Evolutionary conservation across 805 yeast species (phyloP).

Genomic region (Wickerhamomyces ciferrii): DNA sequence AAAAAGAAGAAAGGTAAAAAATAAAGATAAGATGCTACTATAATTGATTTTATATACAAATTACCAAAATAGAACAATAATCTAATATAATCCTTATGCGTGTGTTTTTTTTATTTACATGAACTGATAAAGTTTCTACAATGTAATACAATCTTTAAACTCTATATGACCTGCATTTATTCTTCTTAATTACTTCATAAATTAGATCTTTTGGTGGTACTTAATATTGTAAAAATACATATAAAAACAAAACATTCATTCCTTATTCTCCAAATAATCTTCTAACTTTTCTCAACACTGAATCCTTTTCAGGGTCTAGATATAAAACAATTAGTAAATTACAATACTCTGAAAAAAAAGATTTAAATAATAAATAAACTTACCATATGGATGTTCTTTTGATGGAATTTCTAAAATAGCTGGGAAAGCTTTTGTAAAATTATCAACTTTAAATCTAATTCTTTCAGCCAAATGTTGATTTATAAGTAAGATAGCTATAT

Average conservation of each 20-base stretch:
- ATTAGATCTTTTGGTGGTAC: constrained; percentile 12
- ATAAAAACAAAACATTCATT: neutral
- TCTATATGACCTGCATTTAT: constrained; percentile 4
- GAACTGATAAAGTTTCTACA: no score
- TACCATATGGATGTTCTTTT: constrained; percentile 89
- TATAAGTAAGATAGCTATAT: constrained; percentile 87
- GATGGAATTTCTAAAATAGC: constrained; percentile 96
- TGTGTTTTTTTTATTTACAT: no score
- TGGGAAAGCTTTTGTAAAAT: constrained; percentile 87
- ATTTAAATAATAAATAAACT: constrained; percentile 3
- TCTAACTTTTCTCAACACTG: constrained; percentile 89
- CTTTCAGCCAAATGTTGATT: constrained; percentile 94
- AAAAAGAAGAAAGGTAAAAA: constrained; percentile 30
- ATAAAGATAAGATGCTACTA: constrained; percentile 2
- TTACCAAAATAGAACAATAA: neutral
- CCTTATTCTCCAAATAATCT: constrained; percentile 85
- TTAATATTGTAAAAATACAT: constrained; percentile 1
- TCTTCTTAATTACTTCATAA: no score
- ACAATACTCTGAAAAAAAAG: neutral
- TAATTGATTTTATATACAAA: neutral
- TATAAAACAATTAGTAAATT: neutral
- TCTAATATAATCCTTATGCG: no score
- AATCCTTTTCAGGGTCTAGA: constrained; percentile 95
- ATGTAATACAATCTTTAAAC: neutral
- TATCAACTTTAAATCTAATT: constrained; percentile 78